phyloP scores from a whole-genome alignment of 2,329 filamentous ascomycete species.

The Colletotrichum cordylinicola region DNA sequence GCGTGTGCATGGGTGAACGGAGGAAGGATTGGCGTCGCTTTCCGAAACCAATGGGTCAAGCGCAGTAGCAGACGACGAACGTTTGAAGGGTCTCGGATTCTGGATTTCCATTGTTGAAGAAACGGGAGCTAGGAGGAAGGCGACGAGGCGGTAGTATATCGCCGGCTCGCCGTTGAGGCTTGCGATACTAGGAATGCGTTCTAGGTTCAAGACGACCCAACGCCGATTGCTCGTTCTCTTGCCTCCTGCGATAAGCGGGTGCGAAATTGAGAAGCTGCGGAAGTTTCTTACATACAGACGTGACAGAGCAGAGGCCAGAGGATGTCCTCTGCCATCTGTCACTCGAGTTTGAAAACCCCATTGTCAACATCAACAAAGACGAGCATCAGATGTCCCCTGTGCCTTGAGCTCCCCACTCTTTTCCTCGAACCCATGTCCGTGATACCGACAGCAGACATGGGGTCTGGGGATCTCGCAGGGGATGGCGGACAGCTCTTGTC shows the following conservation, averaged over 20 bases:
- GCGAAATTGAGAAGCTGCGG: not conserved
- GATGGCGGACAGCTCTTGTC: slow-evolving; percentile 5
- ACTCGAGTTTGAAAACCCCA: not conserved
- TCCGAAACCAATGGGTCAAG: not conserved
- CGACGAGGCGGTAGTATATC: not conserved
- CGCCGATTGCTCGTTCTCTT: not conserved
- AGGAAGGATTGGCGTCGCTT: not conserved
- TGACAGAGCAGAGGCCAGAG: not conserved
- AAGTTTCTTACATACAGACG: not conserved
- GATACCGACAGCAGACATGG: slow-evolving; percentile 13
- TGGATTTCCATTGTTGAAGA: not conserved
- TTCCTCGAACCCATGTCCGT: not conserved
- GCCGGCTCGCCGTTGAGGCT: not conserved
- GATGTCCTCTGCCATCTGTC: not conserved
- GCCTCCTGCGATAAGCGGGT: not conserved
- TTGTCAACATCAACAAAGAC: not conserved
- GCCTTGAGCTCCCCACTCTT: not conserved
- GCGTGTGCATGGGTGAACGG: not conserved
- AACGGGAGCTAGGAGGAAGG: not conserved
- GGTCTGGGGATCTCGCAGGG: slow-evolving; percentile 13
- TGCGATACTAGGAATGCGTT: not conserved
- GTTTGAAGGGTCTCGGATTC: not conserved
- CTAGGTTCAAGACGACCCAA: not conserved
- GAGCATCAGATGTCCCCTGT: not conserved
- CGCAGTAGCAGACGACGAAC: not conserved